A percentile compares a stretch with the other conserved stretches of the same genome.
phyloP scores from a whole-genome alignment of 352 stramenopile species.

The Phytophthora ohioensis region DNA sequence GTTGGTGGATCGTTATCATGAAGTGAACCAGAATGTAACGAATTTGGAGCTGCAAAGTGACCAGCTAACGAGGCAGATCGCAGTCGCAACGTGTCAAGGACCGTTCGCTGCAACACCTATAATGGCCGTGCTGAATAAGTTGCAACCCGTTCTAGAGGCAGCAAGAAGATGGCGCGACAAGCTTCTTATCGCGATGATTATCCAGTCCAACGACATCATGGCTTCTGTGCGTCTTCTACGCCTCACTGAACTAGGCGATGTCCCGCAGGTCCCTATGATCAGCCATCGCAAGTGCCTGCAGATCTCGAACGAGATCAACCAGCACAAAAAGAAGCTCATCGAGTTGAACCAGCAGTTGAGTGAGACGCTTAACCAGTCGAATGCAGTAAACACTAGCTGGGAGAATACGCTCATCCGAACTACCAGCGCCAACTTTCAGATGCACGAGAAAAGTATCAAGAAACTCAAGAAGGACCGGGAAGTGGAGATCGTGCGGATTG shows the following conservation, averaged over 20 bases:
- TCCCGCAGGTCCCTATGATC: constrained; percentile 61
- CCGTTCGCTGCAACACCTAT: constrained; percentile 41
- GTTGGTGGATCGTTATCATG: constrained; percentile 63
- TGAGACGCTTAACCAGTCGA: constrained; percentile 43
- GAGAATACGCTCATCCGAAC: constrained; percentile 55
- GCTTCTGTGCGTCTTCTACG: constrained; percentile 60
- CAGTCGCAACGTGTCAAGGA: constrained; percentile 57
- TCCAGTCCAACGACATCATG: constrained; percentile 68
- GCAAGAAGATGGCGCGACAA: constrained; percentile 42
- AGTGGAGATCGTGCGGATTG: constrained; percentile 74
- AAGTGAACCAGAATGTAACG: constrained; percentile 51
- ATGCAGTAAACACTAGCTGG: constrained; percentile 36
- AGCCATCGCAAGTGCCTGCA: constrained; percentile 69
- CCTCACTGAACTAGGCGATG: constrained; percentile 62
- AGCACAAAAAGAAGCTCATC: constrained; percentile 42
- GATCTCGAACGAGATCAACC: constrained; percentile 58
- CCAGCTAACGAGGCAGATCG: constrained; percentile 52
- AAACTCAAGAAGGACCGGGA: constrained; percentile 62
- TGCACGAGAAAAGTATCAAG: constrained; percentile 48
- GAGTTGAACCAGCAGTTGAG: constrained; percentile 56
- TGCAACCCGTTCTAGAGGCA: constrained; percentile 43
- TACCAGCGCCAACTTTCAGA: constrained; percentile 58
- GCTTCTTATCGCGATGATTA: constrained; percentile 59
- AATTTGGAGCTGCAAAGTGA: constrained; percentile 54
- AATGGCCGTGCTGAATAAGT: constrained; percentile 38